Base-by-base conservation (phyloP, 129 eudicot genomes). In the Artemisia argyi region DNA sequence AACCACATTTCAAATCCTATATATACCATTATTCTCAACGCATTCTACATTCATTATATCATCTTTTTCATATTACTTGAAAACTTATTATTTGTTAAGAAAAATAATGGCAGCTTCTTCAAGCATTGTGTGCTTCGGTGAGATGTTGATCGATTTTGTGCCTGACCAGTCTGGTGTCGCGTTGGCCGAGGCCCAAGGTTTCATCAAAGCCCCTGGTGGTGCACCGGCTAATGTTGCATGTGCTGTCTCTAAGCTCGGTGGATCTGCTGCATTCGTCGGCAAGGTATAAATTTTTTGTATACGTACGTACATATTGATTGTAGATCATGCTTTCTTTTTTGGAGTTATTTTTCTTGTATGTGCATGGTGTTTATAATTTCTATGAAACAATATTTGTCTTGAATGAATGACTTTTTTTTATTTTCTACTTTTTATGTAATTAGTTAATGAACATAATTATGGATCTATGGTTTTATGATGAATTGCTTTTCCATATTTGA, bases 221-320 rank as follows among this genome's bases (percentile, higher is more conserved):
- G 96, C 96, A 0, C 96, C 96, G 7, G 96, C 96, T 65, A 89
- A 89, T 20, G 96, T 89, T 16, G 96, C 96, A 0, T 84, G 89
- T 61, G 84, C 96, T 49, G 83, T 89, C 15, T 32, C 86, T 61
- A 89, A 78, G 72, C 96, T 89, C 17, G 96, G 92, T 44, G 92
- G 88, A 13, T 15, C 83, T 0, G 76, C 92, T 46, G 90, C 96
- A 19, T 89, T 89, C 66, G 13, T 89, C 4, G 96, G 96, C 73
- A 89, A 89, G 96, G 91, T 85, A 52, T 28, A 10, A 53, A 60
- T 11, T 30, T 22, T 7, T 32, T 22, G 1, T 46, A 9, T 16
- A 18, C 54, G 2, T 16, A 18, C 54, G 2, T 11, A 24, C 47
- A 5, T 72, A 19, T 14, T 24, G 14, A 12, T 54, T 12, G 18